A percentile compares a stretch with the other conserved stretches of the same genome.
Conservation (phyloP, 1,284 basidiomycete species). For the Trichosporon sp. region DNA sequence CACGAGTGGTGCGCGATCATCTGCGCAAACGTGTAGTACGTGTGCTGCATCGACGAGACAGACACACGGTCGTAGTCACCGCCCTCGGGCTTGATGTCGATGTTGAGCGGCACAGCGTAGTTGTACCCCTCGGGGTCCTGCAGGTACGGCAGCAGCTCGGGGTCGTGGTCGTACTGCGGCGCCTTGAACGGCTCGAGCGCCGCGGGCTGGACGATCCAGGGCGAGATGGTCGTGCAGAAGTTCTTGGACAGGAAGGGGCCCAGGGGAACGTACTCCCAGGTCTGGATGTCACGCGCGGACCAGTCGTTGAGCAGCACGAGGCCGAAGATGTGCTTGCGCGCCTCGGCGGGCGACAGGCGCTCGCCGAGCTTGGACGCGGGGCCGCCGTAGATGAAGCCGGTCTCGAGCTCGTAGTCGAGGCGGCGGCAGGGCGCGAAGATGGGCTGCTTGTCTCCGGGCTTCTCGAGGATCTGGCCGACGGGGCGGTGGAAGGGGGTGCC, state of each 20-base stretch:
- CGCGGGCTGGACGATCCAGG: conserved; percentile 26
- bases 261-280: conserved; percentile 25
- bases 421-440: conserved; percentile 21
- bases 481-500: conserved; percentile 29
- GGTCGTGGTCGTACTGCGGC: conserved; percentile 20
- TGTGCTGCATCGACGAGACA: conserved; percentile 13
- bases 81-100: conserved; percentile 16
- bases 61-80: conserved; percentile 11
- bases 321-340: conserved; percentile 25
- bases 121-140: conserved; percentile 17
- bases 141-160: conserved; percentile 23
- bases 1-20: conserved; percentile 32
- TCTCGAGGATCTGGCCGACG: conserved; percentile 24
- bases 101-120: conserved; percentile 16
- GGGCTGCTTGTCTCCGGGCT: conserved; percentile 22
- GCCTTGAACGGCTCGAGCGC: conserved; percentile 27
- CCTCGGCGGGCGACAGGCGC: conserved; percentile 20
- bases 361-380: conserved; percentile 21
- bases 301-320: conserved; percentile 31
- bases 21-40: conserved; percentile 25
- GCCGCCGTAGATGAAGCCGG: conserved; percentile 24
- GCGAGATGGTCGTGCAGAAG: conserved; percentile 30
- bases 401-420: conserved; percentile 33
- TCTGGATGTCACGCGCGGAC: conserved; percentile 29
- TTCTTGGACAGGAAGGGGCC: conserved; percentile 31